These are phyloP conservation scores for Phytophthora pluvialis DNA, from an alignment of 352 stramenopile genomes.

Conservation along the genomic window DNA sequence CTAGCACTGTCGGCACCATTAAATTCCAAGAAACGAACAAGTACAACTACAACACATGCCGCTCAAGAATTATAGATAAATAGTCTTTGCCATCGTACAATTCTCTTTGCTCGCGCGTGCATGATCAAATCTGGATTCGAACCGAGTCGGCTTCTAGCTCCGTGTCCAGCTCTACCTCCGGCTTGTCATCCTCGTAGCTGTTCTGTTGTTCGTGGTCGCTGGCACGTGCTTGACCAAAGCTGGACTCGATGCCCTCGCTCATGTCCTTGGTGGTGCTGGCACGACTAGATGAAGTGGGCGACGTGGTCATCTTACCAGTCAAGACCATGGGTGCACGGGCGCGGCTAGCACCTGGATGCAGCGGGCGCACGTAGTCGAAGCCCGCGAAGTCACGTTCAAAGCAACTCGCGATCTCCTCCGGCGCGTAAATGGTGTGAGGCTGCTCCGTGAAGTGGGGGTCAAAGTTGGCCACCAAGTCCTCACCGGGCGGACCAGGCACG, in stretches of 20 bases:
- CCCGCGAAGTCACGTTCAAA: conserved; percentile 85
- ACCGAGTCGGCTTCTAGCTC: conserved; percentile 45
- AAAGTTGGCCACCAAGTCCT: conserved; percentile 86
- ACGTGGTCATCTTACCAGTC: conserved; percentile 12
- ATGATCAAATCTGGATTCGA: conserved; percentile 63
- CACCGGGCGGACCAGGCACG: conserved; percentile 61
- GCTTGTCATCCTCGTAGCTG: conserved; percentile 55
- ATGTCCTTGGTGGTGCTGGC: conserved; percentile 38
- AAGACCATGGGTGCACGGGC: conserved; percentile 10
- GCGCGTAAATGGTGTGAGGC: conserved; percentile 81
- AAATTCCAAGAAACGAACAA: neutral
- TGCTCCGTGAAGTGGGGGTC: conserved; percentile 88
- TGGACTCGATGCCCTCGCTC: conserved; percentile 44
- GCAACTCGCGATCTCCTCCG: conserved; percentile 63
- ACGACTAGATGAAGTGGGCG: conserved; percentile 23
- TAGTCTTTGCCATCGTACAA: conserved; percentile 35
- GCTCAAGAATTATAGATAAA: conserved; percentile 43
- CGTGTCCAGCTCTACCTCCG: conserved; percentile 53
- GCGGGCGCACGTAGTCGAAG: conserved; percentile 80
- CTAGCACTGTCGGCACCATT: neutral
- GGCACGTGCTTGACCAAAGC: conserved; percentile 28
- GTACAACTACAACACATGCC: conserved; percentile 9
- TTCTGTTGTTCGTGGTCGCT: conserved; percentile 30
- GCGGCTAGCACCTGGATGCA: conserved; percentile 4
- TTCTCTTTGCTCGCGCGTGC: neutral